Evolutionary conservation across 345 rosid species (phyloP).

Genomic region (Draba incana): DNA sequence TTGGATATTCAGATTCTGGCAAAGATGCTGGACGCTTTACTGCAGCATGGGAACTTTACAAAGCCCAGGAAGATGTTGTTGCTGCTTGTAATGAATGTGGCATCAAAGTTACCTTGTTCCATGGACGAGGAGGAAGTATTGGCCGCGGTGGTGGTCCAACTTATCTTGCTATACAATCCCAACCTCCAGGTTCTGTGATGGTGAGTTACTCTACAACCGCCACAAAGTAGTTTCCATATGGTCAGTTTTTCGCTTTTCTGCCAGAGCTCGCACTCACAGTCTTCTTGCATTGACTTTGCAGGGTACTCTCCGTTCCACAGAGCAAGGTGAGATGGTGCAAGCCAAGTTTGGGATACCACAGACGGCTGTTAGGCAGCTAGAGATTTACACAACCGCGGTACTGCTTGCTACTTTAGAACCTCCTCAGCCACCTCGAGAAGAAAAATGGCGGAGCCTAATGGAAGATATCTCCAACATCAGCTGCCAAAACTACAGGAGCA

Average conservation of each 20-base stretch:
- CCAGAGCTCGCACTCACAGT: constrained; percentile 7
- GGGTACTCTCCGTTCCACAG: constrained; percentile 96
- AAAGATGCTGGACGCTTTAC: constrained; percentile 98
- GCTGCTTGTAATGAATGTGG: constrained; percentile 90
- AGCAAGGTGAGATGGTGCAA: constrained; percentile 99
- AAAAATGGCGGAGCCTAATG: constrained; percentile 93
- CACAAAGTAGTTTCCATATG: constrained; percentile 12
- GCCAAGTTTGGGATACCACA: constrained; percentile 96
- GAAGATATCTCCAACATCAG: constrained; percentile 90
- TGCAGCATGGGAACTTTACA: constrained; percentile 99
- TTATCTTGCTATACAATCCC: constrained; percentile 95
- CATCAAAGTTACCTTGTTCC: constrained; percentile 88
- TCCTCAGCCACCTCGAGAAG: constrained; percentile 86
- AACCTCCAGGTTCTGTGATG: constrained; percentile 99
- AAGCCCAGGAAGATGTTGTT: constrained; percentile 98
- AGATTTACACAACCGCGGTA: constrained; percentile 96
- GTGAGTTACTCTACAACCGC: constrained; percentile 32
- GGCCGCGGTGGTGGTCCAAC: constrained; percentile 99
- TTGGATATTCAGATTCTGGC: constrained; percentile 98
- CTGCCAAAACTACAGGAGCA: constrained; percentile 72
- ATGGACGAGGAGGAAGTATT: constrained; percentile 98
- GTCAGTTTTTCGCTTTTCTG: constrained; percentile 6
- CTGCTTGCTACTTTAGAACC: constrained; percentile 87
- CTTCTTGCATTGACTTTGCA: constrained; percentile 39
- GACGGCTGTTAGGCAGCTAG: constrained; percentile 90